Percentiles rank a stretch among this genome's conserved stretches.
Conservation (phyloP, 1,139 yeast species). For the Pichia sorboxylosa region DNA sequence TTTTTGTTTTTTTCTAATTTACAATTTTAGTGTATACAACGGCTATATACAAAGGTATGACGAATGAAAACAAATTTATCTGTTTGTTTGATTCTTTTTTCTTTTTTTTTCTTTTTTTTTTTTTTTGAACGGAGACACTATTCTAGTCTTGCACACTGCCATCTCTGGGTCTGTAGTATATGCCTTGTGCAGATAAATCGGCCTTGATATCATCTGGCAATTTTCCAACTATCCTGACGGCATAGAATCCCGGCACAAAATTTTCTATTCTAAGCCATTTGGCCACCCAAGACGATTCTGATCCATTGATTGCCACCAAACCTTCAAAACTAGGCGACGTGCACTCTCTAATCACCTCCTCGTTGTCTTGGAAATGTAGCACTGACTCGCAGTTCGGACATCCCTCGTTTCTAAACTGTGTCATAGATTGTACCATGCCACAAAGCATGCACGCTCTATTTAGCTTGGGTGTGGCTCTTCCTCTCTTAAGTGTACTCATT, state of each 20-base stretch:
- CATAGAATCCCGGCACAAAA: constrained; percentile 82
- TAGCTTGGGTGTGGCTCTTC: constrained; percentile 34
- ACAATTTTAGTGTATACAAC: no score
- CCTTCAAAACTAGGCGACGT: constrained; percentile 98
- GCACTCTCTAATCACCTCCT: constrained; percentile 76
- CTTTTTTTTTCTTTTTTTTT: no score
- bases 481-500: constrained; percentile 19
- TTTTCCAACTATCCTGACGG: constrained; percentile 86
- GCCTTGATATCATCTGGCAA: constrained; percentile 77
- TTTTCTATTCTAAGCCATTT: constrained; percentile 91
- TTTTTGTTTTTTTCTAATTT: no score
- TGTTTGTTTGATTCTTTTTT: no score
- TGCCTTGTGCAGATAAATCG: constrained; percentile 60
- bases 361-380: constrained; percentile 59
- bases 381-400: constrained; percentile 98
- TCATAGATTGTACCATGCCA: constrained; percentile 75
- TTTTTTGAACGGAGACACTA: no score
- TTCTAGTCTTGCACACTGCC: constrained; percentile 50
- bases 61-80: not conserved
- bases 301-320: constrained; percentile 79
- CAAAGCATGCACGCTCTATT: constrained; percentile 98
- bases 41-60: not conserved
- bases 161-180: constrained; percentile 88
- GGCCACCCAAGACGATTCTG: constrained; percentile 90
- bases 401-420: constrained; percentile 64